Percentiles rank a stretch among this genome's conserved stretches.
phyloP scores from a whole-genome alignment of 371 early-diverging fungal genomes.

The Actinomucor elegans region DNA sequence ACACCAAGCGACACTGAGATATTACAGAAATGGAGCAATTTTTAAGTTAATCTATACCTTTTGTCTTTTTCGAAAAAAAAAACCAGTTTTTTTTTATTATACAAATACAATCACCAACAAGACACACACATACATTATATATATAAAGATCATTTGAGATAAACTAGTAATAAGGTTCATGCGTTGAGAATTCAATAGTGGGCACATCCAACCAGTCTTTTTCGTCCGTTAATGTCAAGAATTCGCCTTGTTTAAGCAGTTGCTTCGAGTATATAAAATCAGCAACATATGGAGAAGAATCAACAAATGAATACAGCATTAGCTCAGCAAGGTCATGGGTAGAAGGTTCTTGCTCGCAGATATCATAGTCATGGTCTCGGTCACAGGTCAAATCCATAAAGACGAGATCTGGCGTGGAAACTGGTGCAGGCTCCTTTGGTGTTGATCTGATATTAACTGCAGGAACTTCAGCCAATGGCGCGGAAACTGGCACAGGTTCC shows the following conservation, averaged over 20 bases:
- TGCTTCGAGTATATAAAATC: slow-evolving; percentile 25
- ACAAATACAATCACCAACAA: neutral
- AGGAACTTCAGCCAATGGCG: too few species aligned
- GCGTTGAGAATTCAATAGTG: slow-evolving; percentile 14
- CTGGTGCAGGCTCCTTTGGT: too few species aligned
- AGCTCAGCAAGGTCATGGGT: slow-evolving; percentile 26
- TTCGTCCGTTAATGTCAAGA: slow-evolving; percentile 19
- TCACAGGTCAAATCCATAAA: slow-evolving; percentile 11
- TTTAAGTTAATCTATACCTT: neutral
- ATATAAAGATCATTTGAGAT: neutral
- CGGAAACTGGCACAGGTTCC: too few species aligned
- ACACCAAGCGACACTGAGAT: slow-evolving; percentile 10
- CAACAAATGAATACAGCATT: slow-evolving; percentile 23
- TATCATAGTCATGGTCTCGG: neutral
- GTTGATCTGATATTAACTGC: too few species aligned
- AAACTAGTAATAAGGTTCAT: slow-evolving; percentile 20
- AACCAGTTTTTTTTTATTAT: neutral
- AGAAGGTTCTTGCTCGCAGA: slow-evolving; percentile 10
- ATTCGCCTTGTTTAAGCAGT: slow-evolving; percentile 17
- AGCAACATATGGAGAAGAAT: slow-evolving; percentile 17
- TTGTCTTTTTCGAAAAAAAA: neutral
- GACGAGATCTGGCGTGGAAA: too few species aligned
- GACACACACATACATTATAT: neutral
- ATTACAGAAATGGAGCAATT: slow-evolving; percentile 5
- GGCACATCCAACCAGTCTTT: slow-evolving; percentile 12